Percentiles rank a stretch among this genome's conserved stretches.
These are phyloP conservation scores for Phialemoniopsis sp. DNA, from an alignment of 2,329 filamentous ascomycete genomes.

Conservation along the genomic window DNA sequence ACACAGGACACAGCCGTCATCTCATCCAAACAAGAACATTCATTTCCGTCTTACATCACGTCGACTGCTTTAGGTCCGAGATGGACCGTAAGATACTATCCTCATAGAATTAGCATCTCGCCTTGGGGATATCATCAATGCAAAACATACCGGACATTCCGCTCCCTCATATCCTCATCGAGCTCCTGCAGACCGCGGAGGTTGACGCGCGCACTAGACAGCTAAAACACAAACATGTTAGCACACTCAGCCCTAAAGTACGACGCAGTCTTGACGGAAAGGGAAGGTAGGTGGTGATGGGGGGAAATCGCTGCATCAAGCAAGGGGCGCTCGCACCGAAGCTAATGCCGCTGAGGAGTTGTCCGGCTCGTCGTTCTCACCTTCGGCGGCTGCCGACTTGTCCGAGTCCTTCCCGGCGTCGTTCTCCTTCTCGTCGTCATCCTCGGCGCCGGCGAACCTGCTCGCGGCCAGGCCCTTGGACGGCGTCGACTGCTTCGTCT, in stretches of 20 bases:
- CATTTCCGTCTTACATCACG: background rate
- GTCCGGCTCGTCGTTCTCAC: constrained; percentile 55
- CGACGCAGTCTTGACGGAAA: constrained; percentile 2
- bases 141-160: constrained; percentile 14
- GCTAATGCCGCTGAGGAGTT: constrained; percentile 62
- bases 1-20: too few species aligned
- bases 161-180: constrained; percentile 20
- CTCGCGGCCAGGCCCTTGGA: constrained; percentile 49
- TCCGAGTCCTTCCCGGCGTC: constrained; percentile 19
- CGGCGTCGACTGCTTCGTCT: constrained; percentile 12
- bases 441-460: constrained; percentile 38
- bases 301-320: constrained; percentile 27
- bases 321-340: constrained; percentile 58
- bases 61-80: constrained; percentile 1
- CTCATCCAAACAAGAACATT: too few species aligned
- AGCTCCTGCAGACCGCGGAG: constrained; percentile 20
- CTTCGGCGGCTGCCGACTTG: constrained; percentile 39
- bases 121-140: too few species aligned
- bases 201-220: constrained; percentile 21
- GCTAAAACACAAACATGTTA: constrained; percentile 14
- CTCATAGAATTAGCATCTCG: too few species aligned
- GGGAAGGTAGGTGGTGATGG: constrained; percentile 7
- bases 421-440: constrained; percentile 19
- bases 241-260: background rate
- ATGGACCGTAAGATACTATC: constrained; percentile 4